Conservation (phyloP, 345 rosid species). For the Raphanus raphanistrum region DNA sequence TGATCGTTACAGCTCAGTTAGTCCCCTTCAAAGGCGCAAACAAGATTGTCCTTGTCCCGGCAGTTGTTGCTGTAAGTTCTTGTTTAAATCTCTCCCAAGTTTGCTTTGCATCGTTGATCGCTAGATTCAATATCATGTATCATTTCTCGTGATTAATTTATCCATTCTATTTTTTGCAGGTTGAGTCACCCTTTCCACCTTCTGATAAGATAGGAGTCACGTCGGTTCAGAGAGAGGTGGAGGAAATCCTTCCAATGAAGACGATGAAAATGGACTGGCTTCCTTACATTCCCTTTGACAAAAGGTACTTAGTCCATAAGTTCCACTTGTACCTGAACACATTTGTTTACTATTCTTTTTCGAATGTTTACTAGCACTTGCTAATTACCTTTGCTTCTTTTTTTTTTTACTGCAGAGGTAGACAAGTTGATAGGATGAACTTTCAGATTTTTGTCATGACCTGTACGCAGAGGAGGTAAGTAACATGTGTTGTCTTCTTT, state of each 20-base stretch:
- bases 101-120: background rate
- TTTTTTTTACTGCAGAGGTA: slow-evolving; percentile 55
- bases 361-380: slow-evolving; percentile 2
- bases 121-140: background rate
- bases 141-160: slow-evolving; percentile 3
- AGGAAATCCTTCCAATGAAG: slow-evolving; percentile 96
- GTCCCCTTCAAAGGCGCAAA: slow-evolving; percentile 57
- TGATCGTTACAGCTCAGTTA: slow-evolving; percentile 76
- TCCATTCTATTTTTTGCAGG: slow-evolving; percentile 45
- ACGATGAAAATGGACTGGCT: slow-evolving; percentile 99
- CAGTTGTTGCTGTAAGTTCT: slow-evolving; percentile 81
- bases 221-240: slow-evolving; percentile 92
- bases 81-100: slow-evolving; percentile 5
- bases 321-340: background rate
- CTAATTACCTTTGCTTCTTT: slow-evolving; percentile 23
- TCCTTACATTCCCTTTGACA: slow-evolving; percentile 85
- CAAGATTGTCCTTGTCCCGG: slow-evolving; percentile 66
- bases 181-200: slow-evolving; percentile 88
- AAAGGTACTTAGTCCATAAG: slow-evolving; percentile 51
- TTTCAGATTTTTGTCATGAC: slow-evolving; percentile 69
- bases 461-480: slow-evolving; percentile 88
- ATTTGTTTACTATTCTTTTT: slow-evolving; percentile 7
- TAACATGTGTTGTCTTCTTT: background rate
- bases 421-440: slow-evolving; percentile 74
- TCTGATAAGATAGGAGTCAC: slow-evolving; percentile 96